Conservation (phyloP, 1,139 yeast species). For the Martiniozyma asiatica region DNA sequence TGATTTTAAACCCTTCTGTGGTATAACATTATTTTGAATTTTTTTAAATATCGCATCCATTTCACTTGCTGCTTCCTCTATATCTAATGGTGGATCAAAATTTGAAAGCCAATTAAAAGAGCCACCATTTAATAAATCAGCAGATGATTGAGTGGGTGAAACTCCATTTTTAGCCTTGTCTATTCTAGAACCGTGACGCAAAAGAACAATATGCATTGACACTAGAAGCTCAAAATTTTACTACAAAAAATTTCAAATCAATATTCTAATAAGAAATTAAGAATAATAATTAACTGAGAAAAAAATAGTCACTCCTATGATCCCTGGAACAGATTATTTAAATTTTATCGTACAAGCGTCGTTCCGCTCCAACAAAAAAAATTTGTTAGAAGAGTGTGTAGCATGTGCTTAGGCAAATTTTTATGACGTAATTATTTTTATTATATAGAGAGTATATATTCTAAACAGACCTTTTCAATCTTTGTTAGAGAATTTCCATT, state of each 20-base stretch:
- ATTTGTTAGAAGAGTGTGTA: background rate
- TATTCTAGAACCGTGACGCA: conserved; percentile 22
- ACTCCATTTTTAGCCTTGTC: conserved; percentile 15
- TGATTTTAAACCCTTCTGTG: conserved; percentile 5
- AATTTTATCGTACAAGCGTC: background rate
- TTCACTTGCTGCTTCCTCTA: conserved; percentile 14
- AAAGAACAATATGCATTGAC: conserved; percentile 23
- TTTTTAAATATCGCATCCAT: conserved; percentile 19
- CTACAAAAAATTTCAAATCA: too few species aligned
- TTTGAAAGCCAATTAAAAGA: conserved; percentile 19
- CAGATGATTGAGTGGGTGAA: conserved; percentile 9
- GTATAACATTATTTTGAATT: conserved; percentile 9
- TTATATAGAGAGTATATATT: too few species aligned
- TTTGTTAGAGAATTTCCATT: conserved; percentile 46
- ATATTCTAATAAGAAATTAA: too few species aligned
- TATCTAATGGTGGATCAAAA: conserved; percentile 23
- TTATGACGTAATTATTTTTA: too few species aligned
- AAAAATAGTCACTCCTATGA: too few species aligned
- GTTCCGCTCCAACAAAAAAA: background rate
- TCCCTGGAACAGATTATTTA: too few species aligned
- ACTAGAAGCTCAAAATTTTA: too few species aligned
- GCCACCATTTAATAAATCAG: background rate
- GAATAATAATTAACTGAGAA: too few species aligned
- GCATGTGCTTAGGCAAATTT: too few species aligned
- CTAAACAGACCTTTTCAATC: too few species aligned